Conservation (phyloP, 441 rosid genomes). For the Corymbia calophylla region DNA sequence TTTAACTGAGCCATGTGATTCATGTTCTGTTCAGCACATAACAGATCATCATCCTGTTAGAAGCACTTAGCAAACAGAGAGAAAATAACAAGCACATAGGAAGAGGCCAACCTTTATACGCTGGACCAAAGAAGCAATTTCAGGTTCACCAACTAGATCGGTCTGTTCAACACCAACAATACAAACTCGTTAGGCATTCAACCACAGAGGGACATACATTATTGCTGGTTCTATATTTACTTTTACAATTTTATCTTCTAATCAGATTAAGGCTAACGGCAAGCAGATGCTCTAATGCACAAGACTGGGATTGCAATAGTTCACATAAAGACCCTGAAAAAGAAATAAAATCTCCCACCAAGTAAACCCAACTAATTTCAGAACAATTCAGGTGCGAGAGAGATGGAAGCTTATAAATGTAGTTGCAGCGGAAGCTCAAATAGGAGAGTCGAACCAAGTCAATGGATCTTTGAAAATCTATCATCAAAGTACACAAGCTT, state of each 20-base stretch:
- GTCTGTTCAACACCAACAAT: constrained; percentile 38
- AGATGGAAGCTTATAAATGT: background rate
- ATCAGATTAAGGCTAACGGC: background rate
- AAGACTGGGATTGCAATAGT: background rate
- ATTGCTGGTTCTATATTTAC: background rate
- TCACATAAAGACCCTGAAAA: background rate
- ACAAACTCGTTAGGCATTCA: constrained; percentile 5
- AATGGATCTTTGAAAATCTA: background rate
- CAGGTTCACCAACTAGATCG: constrained; percentile 80
- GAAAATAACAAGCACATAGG: background rate
- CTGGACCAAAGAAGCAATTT: constrained; percentile 53
- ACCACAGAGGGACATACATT: background rate
- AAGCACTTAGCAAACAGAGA: background rate
- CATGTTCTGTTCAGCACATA: constrained; percentile 43
- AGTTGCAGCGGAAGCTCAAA: background rate
- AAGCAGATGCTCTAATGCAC: background rate
- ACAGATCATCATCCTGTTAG: constrained; percentile 1
- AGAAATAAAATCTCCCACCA: background rate
- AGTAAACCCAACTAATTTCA: background rate
- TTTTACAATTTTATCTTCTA: background rate
- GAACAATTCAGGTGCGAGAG: background rate
- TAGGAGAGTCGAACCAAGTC: background rate
- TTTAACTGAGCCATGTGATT: constrained; percentile 79
- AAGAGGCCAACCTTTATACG: constrained; percentile 50
- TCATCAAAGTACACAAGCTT: background rate